Conservation (phyloP, 2,329 filamentous ascomycete genomes). For the Fusarium floridanum region DNA sequence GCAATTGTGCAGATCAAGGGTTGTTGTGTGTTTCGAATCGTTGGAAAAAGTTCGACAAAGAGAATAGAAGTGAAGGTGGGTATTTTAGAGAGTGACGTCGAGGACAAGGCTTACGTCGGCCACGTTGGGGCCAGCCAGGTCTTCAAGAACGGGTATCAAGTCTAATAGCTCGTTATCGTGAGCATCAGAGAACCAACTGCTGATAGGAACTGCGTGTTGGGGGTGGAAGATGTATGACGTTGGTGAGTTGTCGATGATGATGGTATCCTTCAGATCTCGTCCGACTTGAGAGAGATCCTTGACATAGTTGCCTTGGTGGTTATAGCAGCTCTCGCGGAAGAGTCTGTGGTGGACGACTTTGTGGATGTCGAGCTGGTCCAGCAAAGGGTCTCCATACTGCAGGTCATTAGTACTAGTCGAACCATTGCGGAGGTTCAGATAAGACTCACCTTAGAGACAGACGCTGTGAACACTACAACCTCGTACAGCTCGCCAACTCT, state of each 20-base stretch:
- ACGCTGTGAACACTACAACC: conserved; percentile 98
- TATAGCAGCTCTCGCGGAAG: conserved; percentile 98
- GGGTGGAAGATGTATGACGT: conserved; percentile 99
- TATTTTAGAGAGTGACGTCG: conserved; percentile 81
- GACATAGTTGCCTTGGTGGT: conserved; percentile 99
- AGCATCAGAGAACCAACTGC: conserved; percentile 99
- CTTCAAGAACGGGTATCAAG: conserved; percentile 97
- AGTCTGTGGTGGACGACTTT: conserved; percentile 95
- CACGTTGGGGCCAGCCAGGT: conserved; percentile 89
- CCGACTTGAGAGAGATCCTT: conserved; percentile 99
- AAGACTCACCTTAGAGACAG: conserved; percentile 86
- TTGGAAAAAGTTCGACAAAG: conserved; percentile 47
- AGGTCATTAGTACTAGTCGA: conserved; percentile 37
- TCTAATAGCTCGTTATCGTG: conserved; percentile 99
- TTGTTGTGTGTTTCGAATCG: conserved; percentile 47
- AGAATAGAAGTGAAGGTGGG: conserved; percentile 48
- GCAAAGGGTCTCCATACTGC: conserved; percentile 93
- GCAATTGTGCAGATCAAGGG: conserved; percentile 54
- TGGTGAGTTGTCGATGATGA: conserved; percentile 99
- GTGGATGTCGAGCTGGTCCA: conserved; percentile 98
- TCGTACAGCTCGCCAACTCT: conserved; percentile 97
- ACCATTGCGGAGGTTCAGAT: neutral
- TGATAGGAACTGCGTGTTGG: conserved; percentile 98
- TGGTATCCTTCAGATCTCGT: conserved; percentile 94
- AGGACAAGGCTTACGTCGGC: conserved; percentile 97